Evolutionary conservation across 306 rosid species (phyloP).

Genomic region (Cyamopsis tetragonoloba): DNA sequence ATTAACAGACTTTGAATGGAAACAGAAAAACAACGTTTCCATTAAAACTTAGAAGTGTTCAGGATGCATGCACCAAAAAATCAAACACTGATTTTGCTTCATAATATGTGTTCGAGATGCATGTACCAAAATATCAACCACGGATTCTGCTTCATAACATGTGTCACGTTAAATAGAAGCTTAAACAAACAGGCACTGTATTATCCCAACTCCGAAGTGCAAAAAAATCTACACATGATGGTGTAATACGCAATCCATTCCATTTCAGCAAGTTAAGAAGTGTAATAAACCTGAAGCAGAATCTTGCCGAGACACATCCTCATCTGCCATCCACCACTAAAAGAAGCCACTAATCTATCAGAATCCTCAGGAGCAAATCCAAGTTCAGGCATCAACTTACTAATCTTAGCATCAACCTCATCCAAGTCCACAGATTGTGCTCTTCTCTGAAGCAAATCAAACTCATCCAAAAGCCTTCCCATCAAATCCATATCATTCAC

Average conservation of each 20-base stretch:
- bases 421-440: slow-evolving; percentile 73
- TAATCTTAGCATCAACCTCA: slow-evolving; percentile 71
- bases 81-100: too few relatives aligned
- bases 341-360: slow-evolving; percentile 87
- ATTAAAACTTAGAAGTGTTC: too few relatives aligned
- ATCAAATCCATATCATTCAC: slow-evolving; percentile 81
- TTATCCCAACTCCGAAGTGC: too few relatives aligned
- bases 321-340: slow-evolving; percentile 99
- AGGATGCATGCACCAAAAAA: too few relatives aligned
- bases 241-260: background rate
- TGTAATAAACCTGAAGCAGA: slow-evolving; percentile 70
- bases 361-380: slow-evolving; percentile 83
- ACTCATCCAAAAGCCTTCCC: slow-evolving; percentile 96
- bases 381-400: slow-evolving; percentile 85
- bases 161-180: too few relatives aligned
- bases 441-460: slow-evolving; percentile 77
- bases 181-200: too few relatives aligned
- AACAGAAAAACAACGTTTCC: too few relatives aligned
- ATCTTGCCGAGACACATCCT: slow-evolving; percentile 99
- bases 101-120: too few relatives aligned
- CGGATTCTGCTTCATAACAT: too few relatives aligned
- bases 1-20: too few relatives aligned
- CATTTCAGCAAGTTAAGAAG: background rate
- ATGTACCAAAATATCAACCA: too few relatives aligned
- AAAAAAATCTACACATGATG: background rate